Evolutionary conservation across 1,284 basidiomycete species (phyloP), one percentile per base, ranked within the genome.

Genomic region (Ustilago shanxiensis): DNA sequence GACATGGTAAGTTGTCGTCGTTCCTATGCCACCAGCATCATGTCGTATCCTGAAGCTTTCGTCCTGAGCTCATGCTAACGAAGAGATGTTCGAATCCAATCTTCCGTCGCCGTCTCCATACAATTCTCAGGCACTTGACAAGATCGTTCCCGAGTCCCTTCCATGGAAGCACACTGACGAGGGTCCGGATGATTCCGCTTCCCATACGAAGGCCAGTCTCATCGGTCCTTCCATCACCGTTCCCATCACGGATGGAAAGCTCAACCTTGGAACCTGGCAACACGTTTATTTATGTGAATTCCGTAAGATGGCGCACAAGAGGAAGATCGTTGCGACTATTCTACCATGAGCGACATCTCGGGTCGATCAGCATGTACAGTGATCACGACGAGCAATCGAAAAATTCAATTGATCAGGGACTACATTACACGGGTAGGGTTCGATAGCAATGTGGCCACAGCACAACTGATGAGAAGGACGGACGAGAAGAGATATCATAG

Each of bases 191-290:
- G 80, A 82, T 59, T 79, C 76, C 1, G 80, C 56, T 51, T 95
- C 94, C 16, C 95, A 98, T 86, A 94, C 94, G 28, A 97, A 97
- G 86, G 90, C 93, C 3, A 90, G 93, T 2, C 88, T 97, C 35
- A 88, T 95, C 56, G 95, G 95, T 31, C 90, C 92, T 22, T 91
- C 92, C 1, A 89, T 96, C 79, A 91, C 92, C 14, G 88, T 96
- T 29, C 95, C 95, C 4, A 94, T 97, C 80, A 93, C 93, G 1
- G 89, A 93, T 67, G 93, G 92, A 2, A 88, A 89, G 52, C 88
- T 96, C 72, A 93, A 93, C 77, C 88, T 95, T 44, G 95, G 94
- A 5, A 95, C 93, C 20, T 97, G 94, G 95, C 95, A 96, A 89
- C 93, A 92, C 89, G 50, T 74, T 39, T 94, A 94, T 82, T 88